Evolutionary conservation across 1,284 basidiomycete species (phyloP).

Genomic region (Boletus albobrunnescens): DNA sequence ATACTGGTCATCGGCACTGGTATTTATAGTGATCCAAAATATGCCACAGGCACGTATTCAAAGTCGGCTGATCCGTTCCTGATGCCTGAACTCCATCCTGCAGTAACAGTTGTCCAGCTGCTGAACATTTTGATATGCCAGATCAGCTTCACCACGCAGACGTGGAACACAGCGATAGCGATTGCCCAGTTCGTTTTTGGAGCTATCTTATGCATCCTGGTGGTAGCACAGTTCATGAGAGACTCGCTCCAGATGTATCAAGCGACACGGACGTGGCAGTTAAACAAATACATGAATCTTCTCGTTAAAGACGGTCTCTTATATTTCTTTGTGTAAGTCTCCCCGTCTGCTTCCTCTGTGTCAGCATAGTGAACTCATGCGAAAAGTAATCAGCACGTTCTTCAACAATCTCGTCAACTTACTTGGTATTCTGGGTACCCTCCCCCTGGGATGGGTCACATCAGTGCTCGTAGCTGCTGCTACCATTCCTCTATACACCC

Average conservation of each 20-base stretch:
- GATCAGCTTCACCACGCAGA: not conserved
- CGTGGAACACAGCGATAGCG: not conserved
- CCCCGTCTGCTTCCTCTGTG: not conserved
- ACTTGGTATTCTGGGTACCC: not conserved
- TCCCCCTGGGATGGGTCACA: not conserved
- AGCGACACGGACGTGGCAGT: not conserved
- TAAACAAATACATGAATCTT: not conserved
- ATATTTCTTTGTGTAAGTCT: not conserved
- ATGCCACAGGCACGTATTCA: not conserved
- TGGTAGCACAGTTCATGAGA: not conserved
- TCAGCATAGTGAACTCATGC: not conserved
- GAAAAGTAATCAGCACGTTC: no score
- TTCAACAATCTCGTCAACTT: not conserved
- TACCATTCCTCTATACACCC: not conserved
- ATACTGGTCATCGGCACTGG: not conserved
- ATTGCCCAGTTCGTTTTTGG: not conserved
- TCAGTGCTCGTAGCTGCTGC: not conserved
- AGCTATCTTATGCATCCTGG: not conserved
- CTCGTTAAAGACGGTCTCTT: not conserved
- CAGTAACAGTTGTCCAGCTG: not conserved
- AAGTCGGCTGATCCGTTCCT: no score
- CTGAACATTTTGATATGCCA: not conserved
- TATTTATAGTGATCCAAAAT: not conserved
- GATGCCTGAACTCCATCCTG: not conserved
- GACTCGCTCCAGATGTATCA: not conserved